Percentiles rank a stretch among this genome's conserved stretches.
These are phyloP conservation scores for Cercospora sesami DNA, from an alignment of 2,329 filamentous ascomycete genomes.

Conservation along the genomic window DNA sequence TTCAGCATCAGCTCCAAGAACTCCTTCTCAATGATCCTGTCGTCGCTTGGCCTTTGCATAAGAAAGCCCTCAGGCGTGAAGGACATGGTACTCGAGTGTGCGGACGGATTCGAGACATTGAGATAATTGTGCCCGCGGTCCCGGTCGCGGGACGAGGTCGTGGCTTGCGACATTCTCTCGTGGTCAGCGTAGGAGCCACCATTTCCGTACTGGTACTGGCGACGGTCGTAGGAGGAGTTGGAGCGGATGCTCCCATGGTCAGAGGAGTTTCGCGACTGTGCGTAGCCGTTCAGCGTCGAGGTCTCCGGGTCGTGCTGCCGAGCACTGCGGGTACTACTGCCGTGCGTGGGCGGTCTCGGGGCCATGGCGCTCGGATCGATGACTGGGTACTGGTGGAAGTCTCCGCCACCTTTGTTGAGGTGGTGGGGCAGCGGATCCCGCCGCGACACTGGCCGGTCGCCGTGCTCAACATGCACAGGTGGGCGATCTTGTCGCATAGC, in stretches of 20 bases:
- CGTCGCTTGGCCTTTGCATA: conserved; percentile 73
- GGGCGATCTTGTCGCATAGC: conserved; percentile 65
- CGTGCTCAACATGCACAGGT: conserved; percentile 71
- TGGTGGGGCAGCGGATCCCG: conserved; percentile 80
- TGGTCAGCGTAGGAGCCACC: conserved; percentile 50
- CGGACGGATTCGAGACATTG: conserved; percentile 47
- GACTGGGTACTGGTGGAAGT: conserved; percentile 87
- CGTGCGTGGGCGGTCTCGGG: conserved; percentile 34
- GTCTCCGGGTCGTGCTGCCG: conserved; percentile 41
- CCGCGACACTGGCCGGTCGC: conserved; percentile 60
- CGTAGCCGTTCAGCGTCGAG: conserved; percentile 52
- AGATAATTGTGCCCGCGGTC: conserved; percentile 41
- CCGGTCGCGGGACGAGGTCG: conserved; percentile 42
- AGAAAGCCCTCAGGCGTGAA: conserved; percentile 58
- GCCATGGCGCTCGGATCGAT: conserved; percentile 55
- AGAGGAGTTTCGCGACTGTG: conserved; percentile 34
- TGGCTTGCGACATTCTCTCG: conserved; percentile 42
- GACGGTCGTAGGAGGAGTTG: conserved; percentile 59
- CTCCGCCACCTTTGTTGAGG: conserved; percentile 71
- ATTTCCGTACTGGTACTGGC: conserved; percentile 49
- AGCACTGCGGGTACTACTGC: conserved; percentile 23
- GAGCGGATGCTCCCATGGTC: conserved; percentile 68
- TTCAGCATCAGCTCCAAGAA: conserved; percentile 96
- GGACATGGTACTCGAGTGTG: conserved; percentile 51
- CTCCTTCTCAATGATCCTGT: conserved; percentile 82